Conservation (phyloP, 495 filamentous ascomycete species). For the Penicillium odoratum region DNA sequence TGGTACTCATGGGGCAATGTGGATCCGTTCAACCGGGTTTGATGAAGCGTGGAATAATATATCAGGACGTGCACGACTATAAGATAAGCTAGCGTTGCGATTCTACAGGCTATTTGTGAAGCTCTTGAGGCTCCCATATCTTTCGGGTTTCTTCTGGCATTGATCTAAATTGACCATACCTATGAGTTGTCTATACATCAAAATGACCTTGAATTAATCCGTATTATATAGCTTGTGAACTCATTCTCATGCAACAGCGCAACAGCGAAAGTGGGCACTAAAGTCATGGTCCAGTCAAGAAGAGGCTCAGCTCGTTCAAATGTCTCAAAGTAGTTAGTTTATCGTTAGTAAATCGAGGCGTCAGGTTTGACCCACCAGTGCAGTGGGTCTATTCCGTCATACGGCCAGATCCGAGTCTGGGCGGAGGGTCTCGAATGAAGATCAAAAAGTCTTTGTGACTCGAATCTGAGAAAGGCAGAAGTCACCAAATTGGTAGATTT, state of each 20-base stretch:
- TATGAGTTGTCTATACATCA: neutral
- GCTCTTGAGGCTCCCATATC: neutral
- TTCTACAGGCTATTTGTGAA: neutral
- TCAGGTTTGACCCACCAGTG: neutral
- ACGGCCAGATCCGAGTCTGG: neutral
- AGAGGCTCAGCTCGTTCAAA: neutral
- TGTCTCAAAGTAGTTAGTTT: neutral
- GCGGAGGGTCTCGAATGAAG: neutral
- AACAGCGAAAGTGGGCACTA: neutral
- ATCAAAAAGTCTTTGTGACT: neutral
- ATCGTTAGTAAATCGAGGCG: neutral
- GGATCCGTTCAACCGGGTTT: conserved; percentile 39
- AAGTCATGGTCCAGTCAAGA: neutral
- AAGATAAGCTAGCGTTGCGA: neutral
- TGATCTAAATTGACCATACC: neutral
- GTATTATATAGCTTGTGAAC: neutral
- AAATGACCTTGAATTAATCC: neutral
- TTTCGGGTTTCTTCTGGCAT: neutral
- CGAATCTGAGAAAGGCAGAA: neutral
- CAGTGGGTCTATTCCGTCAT: conserved; percentile 9
- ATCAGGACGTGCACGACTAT: conserved; percentile 25
- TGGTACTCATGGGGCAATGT: conserved; percentile 20
- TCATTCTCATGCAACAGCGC: neutral
- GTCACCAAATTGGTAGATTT: too few species aligned
- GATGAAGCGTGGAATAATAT: conserved; percentile 38